Percentiles rank a stretch among this genome's conserved stretches.
phyloP scores from a whole-genome alignment of 305 asterid species.

The Fraxinus sp. region DNA sequence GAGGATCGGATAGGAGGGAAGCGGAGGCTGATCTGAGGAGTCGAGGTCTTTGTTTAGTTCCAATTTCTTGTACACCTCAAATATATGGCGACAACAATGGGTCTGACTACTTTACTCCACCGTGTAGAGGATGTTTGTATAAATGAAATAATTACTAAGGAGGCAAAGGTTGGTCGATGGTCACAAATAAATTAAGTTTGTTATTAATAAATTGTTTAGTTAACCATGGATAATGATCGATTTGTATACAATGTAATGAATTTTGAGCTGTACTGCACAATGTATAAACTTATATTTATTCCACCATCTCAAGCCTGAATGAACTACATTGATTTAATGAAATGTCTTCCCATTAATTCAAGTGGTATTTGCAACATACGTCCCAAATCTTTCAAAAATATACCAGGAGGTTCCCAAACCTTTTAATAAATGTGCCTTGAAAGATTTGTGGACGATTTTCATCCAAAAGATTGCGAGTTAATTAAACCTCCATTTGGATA shows the following conservation, averaged over 20 bases:
- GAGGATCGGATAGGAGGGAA: constrained; percentile 15
- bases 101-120: constrained; percentile 29
- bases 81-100: constrained; percentile 21
- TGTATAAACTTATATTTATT: neutral
- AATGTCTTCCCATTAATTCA: neutral
- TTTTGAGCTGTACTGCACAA: neutral
- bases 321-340: no score
- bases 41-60: constrained; percentile 40
- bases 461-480: neutral
- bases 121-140: constrained; percentile 28
- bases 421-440: neutral
- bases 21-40: constrained; percentile 28
- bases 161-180: neutral
- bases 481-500: neutral
- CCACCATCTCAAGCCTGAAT: no score
- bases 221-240: neutral
- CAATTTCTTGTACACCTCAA: constrained; percentile 33
- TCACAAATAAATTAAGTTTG: neutral
- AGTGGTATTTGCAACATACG: neutral
- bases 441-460: neutral
- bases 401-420: neutral
- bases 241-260: neutral
- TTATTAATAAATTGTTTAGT: neutral
- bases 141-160: constrained; percentile 9
- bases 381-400: neutral